Evolutionary conservation across 441 rosid species (phyloP), one percentile per base, ranked within the genome.

Genomic region (Euphorbia celastroides): DNA sequence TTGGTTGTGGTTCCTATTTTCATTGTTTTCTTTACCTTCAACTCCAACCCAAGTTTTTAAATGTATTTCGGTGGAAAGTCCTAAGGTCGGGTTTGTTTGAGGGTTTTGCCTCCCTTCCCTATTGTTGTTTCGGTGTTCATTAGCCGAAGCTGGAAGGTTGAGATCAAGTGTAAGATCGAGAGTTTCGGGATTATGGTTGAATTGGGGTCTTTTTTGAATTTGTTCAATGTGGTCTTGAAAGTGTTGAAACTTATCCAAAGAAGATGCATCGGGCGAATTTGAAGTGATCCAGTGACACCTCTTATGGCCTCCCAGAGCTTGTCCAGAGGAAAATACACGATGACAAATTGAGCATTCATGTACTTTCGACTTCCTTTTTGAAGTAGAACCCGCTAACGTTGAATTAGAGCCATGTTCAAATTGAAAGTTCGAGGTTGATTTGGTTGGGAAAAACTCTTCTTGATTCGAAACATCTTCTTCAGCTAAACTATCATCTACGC

Each of bases 231-330:
- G 81, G 46, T 73, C 82, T 34, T 85, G 83, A 54, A 84, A 73
- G 10, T 74, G 87, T 34, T 77, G 81, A 56, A 84, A 76, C 69
- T 85, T 88, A 0, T 78, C 73, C 41, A 82, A 72, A n/a, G 88
- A 65, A 13, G 88, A 64, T 11, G 79, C 38, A 25, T 87, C 88
- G 0, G 81, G 71, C 9, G 86, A 73, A 71, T 88, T 85, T 14
- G 96, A 93, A 16, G 92, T 88, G 73, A 94, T 78, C 99, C 99
- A 94, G 11, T 94, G 99, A 59, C 99, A 94, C 69, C 99, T 81
- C 77, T 94, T 94, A 71, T 94, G 99, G 0, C 99, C 99, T 3
- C 99, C 97, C 31, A 94, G 67, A 0, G 99, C 98, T 75, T 92
- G 99, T 26, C 99, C 98, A 0, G 98, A 88, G 0, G 97, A 87